Evolutionary conservation across 805 yeast genomes (phyloP), one percentile per base, ranked within the genome.

Genomic region (Priceomyces medius): DNA sequence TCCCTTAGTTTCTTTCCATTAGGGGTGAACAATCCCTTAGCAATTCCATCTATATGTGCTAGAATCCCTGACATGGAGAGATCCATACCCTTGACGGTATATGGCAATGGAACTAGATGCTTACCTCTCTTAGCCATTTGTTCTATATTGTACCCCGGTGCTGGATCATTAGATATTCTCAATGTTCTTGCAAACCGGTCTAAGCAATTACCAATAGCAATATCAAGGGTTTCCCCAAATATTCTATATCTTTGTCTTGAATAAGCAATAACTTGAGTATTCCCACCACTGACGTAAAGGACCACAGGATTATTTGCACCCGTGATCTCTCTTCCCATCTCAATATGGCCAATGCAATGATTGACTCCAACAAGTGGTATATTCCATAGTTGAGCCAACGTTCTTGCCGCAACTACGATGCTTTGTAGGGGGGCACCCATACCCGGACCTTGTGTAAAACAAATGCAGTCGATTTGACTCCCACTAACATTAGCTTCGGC

Each of bases 11-110:
- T 65, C 46, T 71, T 73, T 35, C 64, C 66, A 41, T 63, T 64
- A 7, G 45, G 44, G 9, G 75, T 72, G 55, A 83, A 79, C 46
- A 87, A 61, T 50, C 84, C 91, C 44, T 80, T 75, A 0, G 97
- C 97, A 14, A 90, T 62, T 20, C 76, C 76, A 52, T 91, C 98
- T 38, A 93, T 79, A 56, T 79, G 81, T 12, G 90, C 97, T 44
- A 93, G 66, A 32, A 93, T 88, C 7, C 99, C 99, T 50, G 96
- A 85, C 96, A 93, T 88, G 37, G 96, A 86, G 43, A 93, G 57
- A 62, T 93, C 99, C 99, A 93, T 93, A 3, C 99, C 99, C 61
- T 93, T 93, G 12, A 93, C 99, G 0, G 99, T 91, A 58, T 93
- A 93, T 0, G 99, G 99, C 31, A 93, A 67, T 35, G 80, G 83